Percentiles rank a stretch among this genome's conserved stretches.
Evolutionary conservation across 805 yeast species (phyloP).

Genomic region (Saccharomycopsis malanga): DNA sequence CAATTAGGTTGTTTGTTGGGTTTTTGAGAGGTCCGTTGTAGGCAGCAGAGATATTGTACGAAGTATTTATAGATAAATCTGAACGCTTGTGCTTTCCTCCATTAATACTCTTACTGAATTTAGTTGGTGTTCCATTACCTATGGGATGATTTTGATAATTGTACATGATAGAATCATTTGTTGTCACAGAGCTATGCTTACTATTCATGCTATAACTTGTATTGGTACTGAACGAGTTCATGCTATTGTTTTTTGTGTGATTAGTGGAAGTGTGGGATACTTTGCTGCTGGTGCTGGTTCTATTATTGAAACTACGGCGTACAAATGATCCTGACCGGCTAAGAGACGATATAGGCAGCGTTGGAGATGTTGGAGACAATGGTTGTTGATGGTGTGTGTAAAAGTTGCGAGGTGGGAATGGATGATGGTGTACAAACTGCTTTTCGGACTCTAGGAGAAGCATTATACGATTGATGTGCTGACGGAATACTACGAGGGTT

Average conservation of each 20-base stretch:
- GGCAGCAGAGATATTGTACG: too few relatives aligned
- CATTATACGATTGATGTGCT: slow-evolving; percentile 38
- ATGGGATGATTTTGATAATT: neutral
- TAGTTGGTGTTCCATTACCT: too few relatives aligned
- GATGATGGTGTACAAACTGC: neutral
- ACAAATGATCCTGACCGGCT: neutral
- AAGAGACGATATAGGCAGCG: neutral
- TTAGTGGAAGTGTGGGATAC: neutral
- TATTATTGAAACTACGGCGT: neutral
- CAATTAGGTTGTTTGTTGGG: too few relatives aligned
- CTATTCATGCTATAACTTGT: neutral
- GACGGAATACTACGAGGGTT: slow-evolving; percentile 36
- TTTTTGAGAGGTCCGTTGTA: neutral
- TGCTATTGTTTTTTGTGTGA: neutral
- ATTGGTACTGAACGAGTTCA: neutral
- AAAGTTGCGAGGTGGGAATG: neutral
- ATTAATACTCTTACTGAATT: too few relatives aligned
- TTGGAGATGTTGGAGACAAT: neutral
- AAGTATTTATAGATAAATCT: neutral
- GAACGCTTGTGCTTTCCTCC: too few relatives aligned
- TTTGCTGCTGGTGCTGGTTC: neutral
- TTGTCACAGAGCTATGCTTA: slow-evolving; percentile 6
- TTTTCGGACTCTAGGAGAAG: neutral
- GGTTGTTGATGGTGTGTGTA: neutral
- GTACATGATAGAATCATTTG: neutral